These are phyloP conservation scores for Biancaea sappan DNA, from an alignment of 306 rosid species.

Conservation along the genomic window DNA sequence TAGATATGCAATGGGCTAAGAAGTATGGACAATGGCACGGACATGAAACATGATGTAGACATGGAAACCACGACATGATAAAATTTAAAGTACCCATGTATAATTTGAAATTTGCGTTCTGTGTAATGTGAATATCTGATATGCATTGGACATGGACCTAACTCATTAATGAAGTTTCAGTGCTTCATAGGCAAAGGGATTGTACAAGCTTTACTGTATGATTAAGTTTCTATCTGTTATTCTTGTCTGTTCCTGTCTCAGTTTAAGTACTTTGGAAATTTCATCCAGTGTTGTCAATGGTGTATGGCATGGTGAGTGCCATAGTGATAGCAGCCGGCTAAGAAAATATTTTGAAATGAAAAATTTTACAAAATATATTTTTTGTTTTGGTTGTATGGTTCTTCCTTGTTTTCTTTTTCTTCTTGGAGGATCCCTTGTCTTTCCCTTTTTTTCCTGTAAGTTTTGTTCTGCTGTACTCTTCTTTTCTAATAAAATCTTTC, in stretches of 20 bases:
- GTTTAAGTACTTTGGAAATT: neutral
- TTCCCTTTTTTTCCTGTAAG: no score
- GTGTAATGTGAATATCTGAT: neutral
- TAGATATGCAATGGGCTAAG: neutral
- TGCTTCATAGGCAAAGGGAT: neutral
- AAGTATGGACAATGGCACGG: neutral
- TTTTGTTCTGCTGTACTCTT: no score
- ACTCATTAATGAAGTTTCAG: neutral
- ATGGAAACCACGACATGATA: neutral
- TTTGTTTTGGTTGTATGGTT: no score
- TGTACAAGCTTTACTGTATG: neutral
- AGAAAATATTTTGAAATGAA: no score
- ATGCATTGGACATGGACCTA: neutral
- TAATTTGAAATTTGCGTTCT: neutral
- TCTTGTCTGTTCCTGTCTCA: neutral
- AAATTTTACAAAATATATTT: no score
- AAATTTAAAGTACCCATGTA: neutral
- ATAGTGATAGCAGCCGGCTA: no score
- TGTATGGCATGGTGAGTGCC: no score
- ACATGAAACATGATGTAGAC: neutral
- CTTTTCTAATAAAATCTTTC: neutral
- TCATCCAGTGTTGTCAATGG: no score
- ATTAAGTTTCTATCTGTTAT: neutral
- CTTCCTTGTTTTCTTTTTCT: no score
- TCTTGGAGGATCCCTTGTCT: no score